phyloP scores from a whole-genome alignment of 1,284 basidiomycete species.

The Leccinum cinnamomeum region DNA sequence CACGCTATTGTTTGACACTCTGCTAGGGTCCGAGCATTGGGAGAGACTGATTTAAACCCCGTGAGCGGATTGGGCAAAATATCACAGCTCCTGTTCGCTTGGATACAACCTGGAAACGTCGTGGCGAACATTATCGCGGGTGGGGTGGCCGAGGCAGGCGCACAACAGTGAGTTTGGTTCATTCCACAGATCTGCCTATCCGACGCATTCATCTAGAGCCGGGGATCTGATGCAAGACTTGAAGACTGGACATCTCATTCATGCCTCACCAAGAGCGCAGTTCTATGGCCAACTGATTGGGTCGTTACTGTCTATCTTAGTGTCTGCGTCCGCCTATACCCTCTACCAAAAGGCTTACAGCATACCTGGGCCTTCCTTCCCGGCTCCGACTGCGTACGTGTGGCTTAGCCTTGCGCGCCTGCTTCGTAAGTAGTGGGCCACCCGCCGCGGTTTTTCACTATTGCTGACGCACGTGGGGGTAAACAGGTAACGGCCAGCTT shows the following conservation, averaged over 20 bases:
- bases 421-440: conserved; percentile 58
- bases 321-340: conserved; percentile 85
- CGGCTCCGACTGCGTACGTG: conserved; percentile 89
- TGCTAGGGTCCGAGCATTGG: conserved; percentile 80
- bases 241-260: conserved; percentile 91
- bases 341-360: conserved; percentile 87
- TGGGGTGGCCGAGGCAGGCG: conserved; percentile 94
- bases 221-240: conserved; percentile 99
- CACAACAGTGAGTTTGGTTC: conserved; percentile 72
- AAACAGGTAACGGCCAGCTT: conserved; percentile 73
- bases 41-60: conserved; percentile 92
- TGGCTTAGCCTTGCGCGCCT: conserved; percentile 92
- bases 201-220: conserved; percentile 52
- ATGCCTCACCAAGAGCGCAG: conserved; percentile 84
- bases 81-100: conserved; percentile 90
- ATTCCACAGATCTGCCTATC: neutral
- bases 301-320: conserved; percentile 82
- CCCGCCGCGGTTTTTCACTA: neutral
- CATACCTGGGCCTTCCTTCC: conserved; percentile 88
- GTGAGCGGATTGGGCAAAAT: conserved; percentile 95
- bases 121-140: conserved; percentile 97
- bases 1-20: conserved; percentile 12
- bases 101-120: conserved; percentile 91
- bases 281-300: conserved; percentile 90
- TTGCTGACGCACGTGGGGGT: conserved; percentile 5